Evolutionary conservation across 345 rosid genomes (phyloP), one percentile per base, ranked within the genome.

Genomic region (Salix suchowensis): DNA sequence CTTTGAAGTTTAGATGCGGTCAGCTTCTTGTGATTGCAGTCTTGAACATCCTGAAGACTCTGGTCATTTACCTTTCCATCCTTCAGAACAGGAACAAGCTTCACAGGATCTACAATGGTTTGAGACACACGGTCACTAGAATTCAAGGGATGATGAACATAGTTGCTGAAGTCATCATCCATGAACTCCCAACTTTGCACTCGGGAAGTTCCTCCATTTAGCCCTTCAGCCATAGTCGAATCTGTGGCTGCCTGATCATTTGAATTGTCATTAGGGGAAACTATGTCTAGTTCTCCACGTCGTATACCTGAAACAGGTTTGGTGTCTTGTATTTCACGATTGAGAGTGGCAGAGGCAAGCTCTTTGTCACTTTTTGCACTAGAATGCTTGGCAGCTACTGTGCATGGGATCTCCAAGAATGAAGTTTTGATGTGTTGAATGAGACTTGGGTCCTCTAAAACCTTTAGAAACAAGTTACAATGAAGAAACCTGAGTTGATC

Each of bases 101-200:
- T 90, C 1, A 70, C 74, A 23, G 91, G 85, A 21, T 92, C 90
- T 42, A 74, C 83, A 50, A 92, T 34, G 67, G 94, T 86, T 77
- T 94, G 95, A 18, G 93, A 92, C 75, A 89, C 86, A 64, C 89
- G 83, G 64, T 90, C 97, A 76, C 92, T 94, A 2, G 97, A 88
- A 73, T 88, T 90, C 71, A 90, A 37, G n/a, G 96, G 88, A 71
- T 87, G 88, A 37, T 83, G 87, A 48, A 86, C 81, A 69, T 88
- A 78, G 75, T 87, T 90, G 68, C 91, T 88, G 82, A 91, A 80
- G 80, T 93, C 94, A 65, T 93, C 94, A 4, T 85, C 94, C 70
- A 86, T 77, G 76, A 90, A 76, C 37, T 89, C 91, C 96, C 91
- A 85, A 78, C 90, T 89, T 73, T 88, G 94, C 0, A 87, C 87